Conservation (phyloP, 768 basidiomycete species). For the Rhodotorula kratochvilovae region DNA sequence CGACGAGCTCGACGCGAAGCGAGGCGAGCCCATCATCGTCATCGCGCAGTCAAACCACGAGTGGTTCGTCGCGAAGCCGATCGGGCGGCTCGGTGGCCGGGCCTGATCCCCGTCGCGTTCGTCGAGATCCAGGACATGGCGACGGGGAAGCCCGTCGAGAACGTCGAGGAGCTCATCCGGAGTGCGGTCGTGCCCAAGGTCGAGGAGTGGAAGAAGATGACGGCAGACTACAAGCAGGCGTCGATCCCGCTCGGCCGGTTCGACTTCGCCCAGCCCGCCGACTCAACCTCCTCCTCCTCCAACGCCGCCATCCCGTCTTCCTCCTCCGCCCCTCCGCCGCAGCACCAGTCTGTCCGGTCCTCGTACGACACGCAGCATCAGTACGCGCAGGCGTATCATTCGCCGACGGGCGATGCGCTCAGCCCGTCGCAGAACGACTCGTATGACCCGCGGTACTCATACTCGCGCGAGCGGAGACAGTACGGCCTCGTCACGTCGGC, state of each 20-base stretch:
- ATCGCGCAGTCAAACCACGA: slow-evolving; percentile 99
- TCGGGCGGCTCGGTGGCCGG: slow-evolving; percentile 91
- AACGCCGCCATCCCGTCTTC: neutral
- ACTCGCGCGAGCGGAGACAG: slow-evolving; percentile 35
- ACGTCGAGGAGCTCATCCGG: slow-evolving; percentile 74
- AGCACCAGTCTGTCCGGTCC: neutral
- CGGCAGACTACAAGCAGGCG: slow-evolving; percentile 91
- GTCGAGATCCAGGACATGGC: slow-evolving; percentile 92
- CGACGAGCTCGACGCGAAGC: slow-evolving; percentile 91
- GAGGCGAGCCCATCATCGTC: slow-evolving; percentile 89
- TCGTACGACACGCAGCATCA: neutral
- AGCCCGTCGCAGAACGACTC: neutral
- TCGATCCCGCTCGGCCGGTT: slow-evolving; percentile 91
- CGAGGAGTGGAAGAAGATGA: slow-evolving; percentile 98
- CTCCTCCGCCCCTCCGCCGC: neutral
- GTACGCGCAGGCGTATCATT: neutral
- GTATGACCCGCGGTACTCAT: slow-evolving; percentile 31
- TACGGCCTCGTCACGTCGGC: slow-evolving; percentile 76
- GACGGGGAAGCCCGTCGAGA: slow-evolving; percentile 69
- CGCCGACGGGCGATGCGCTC: neutral
- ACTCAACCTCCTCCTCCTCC: slow-evolving; percentile 54
- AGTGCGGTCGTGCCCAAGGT: slow-evolving; percentile 84
- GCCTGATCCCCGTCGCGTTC: slow-evolving; percentile 93
- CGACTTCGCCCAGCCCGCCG: slow-evolving; percentile 52
- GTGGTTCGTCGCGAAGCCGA: slow-evolving; percentile 99